These are phyloP conservation scores for Aspergillus nidulans DNA, from an alignment of 495 filamentous ascomycete genomes.

Conservation along the genomic window DNA sequence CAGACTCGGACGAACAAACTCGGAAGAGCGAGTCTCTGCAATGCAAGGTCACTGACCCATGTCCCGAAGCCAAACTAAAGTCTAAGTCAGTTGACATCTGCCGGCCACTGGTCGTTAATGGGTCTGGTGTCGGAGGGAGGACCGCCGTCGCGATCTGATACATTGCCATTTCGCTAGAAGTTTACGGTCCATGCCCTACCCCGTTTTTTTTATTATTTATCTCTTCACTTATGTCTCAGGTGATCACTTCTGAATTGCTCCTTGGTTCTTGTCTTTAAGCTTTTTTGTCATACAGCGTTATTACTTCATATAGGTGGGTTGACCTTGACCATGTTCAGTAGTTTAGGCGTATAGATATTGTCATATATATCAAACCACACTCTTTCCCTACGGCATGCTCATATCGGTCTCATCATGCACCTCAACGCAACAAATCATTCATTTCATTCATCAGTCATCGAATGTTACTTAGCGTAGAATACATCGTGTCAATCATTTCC, in stretches of 20 bases:
- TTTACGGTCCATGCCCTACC: not conserved
- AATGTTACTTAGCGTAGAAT: not conserved
- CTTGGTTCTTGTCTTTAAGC: not conserved
- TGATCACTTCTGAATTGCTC: too few species aligned
- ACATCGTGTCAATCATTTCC: conserved; percentile 4
- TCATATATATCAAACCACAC: too few species aligned
- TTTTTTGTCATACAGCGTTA: not conserved
- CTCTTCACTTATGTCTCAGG: too few species aligned
- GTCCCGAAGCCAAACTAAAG: not conserved
- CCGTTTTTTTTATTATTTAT: too few species aligned
- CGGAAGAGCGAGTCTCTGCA: not conserved
- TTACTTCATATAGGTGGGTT: not conserved
- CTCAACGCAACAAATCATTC: not conserved
- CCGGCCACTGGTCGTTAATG: conserved; percentile 39
- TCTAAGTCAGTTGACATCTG: conserved; percentile 11
- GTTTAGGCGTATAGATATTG: not conserved
- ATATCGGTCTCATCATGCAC: too few species aligned
- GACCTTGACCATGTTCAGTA: not conserved
- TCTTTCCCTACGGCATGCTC: too few species aligned
- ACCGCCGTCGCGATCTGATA: conserved; percentile 12
- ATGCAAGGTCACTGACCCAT: not conserved
- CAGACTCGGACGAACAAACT: conserved; percentile 2
- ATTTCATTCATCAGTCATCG: conserved; percentile 19
- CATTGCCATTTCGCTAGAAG: not conserved
- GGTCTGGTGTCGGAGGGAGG: conserved; percentile 24